Conservation (phyloP, 148 eudicot genomes). For the Euryodendron excelsum region DNA sequence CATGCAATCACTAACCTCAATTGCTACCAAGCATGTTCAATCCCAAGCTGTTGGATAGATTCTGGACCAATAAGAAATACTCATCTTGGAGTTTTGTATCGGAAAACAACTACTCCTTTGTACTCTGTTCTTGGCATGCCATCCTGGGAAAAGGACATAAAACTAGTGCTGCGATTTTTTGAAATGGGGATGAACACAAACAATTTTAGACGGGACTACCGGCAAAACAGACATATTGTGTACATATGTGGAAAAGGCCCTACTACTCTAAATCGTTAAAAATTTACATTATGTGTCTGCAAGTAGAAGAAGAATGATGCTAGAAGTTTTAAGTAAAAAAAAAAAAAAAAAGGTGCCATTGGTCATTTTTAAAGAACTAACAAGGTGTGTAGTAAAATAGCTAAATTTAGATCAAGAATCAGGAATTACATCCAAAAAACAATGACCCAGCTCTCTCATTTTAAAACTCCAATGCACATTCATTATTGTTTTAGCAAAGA, state of each 20-base stretch:
- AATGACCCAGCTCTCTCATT: background rate
- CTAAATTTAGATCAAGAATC: too few relatives aligned
- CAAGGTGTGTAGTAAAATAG: too few relatives aligned
- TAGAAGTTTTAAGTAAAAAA: too few relatives aligned
- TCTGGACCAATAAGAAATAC: conserved; percentile 83
- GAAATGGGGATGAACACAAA: background rate
- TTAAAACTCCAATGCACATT: background rate
- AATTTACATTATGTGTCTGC: background rate
- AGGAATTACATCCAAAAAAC: background rate
- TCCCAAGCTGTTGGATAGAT: conserved; percentile 64
- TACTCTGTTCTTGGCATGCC: conserved; percentile 91
- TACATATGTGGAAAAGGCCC: too few relatives aligned
- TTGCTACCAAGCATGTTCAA: conserved; percentile 26
- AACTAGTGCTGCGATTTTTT: background rate
- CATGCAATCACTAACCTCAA: conserved; percentile 29
- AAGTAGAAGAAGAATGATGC: too few relatives aligned
- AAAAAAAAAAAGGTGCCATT: background rate
- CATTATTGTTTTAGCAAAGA: background rate
- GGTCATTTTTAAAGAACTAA: background rate
- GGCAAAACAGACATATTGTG: background rate
- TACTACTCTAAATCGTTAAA: background rate
- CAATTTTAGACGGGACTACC: background rate
- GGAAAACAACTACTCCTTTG: conserved; percentile 87
- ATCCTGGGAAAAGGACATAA: conserved; percentile 51
- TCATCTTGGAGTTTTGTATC: conserved; percentile 49